Base-by-base conservation (phyloP, 768 basidiomycete species). In the Trametes cubensis region DNA sequence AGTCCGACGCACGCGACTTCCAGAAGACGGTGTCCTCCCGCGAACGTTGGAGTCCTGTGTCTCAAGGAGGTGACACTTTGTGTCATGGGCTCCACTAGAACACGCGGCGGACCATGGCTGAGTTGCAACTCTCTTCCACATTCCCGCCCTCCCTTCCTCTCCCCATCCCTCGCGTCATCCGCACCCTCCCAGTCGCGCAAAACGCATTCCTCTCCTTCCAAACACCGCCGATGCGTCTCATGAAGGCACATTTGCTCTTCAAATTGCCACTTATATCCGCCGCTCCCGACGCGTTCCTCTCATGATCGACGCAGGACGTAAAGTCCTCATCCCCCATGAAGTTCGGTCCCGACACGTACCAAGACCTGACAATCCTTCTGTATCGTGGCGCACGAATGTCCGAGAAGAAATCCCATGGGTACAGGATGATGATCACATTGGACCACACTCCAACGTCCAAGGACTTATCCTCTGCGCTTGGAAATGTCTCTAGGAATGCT, bases 1-100 rank as follows among this genome's bases (percentile, higher is more conserved):
- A 41, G 52, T 53, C 52, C 52, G 52, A 34, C 52, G 13, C 52
- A 53, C 20, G 52, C 5, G 11, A 34, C 34, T 53, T 53, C 52
- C 34, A 10, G 52, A 41, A 34, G 34, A 34, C 6, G 34, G 10
- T 28, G 20, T 55, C 25, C 61, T 62, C 61, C 61, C 61, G 61
- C 61, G 61, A 62, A 62, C 61, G 55, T 62, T 62, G 55, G 23
- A 25, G 21, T 47, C 48, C 34, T 28, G 20, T 40, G 46, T 40
- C 48, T 40, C 28, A 23, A 14, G 15, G 38, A 39, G 56, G 47
- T 53, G 61, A 38, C 61, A 57, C 21, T 57, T 57, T 53, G n/a
- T 62, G 61, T 62, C 61, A 52, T 52, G 58, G 40, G n/a, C 39
- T 39, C 40, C 28, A 18, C 55, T 23, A 17, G 46, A 34, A 23